These are phyloP conservation scores for Atalantia buxifolia DNA, from an alignment of 345 rosid genomes.

Conservation along the genomic window DNA sequence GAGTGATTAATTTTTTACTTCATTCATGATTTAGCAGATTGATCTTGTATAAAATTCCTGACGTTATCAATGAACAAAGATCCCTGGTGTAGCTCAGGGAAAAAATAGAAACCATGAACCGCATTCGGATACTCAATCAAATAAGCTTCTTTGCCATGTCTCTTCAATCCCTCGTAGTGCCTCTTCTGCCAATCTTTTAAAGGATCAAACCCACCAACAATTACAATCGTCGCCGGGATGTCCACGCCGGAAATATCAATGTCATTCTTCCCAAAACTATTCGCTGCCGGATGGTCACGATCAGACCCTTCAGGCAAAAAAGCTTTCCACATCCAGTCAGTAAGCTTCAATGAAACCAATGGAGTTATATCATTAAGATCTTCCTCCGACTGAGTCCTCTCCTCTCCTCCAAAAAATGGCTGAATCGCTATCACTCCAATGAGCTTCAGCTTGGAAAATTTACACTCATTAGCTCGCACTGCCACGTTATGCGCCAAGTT, in stretches of 20 bases:
- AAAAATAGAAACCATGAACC: conserved; percentile 15
- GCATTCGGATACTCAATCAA: neutral
- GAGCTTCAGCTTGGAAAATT: neutral
- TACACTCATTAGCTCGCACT: neutral
- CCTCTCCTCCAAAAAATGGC: conserved; percentile 28
- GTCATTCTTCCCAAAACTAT: neutral
- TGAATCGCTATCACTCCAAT: conserved; percentile 23
- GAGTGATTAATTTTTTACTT: too few species aligned
- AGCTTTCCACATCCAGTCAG: conserved; percentile 16
- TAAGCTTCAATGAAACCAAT: neutral
- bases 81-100: conserved; percentile 26
- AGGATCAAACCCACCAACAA: conserved; percentile 22
- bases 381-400: conserved; percentile 20
- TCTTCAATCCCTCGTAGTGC: conserved; percentile 25
- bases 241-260: conserved; percentile 8
- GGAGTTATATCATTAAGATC: neutral
- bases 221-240: conserved; percentile 1
- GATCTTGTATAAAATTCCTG: conserved; percentile 14
- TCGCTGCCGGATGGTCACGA: conserved; percentile 4
- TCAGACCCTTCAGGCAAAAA: conserved; percentile 18
- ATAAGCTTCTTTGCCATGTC: conserved; percentile 22
- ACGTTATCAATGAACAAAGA: conserved; percentile 15
- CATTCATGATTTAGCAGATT: neutral
- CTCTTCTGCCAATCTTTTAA: conserved; percentile 28
- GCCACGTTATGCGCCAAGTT: conserved; percentile 30